Percentiles rank a stretch among this genome's conserved stretches.
phyloP scores from a whole-genome alignment of 495 filamentous ascomycete species.

The Glarea lozoyensis region DNA sequence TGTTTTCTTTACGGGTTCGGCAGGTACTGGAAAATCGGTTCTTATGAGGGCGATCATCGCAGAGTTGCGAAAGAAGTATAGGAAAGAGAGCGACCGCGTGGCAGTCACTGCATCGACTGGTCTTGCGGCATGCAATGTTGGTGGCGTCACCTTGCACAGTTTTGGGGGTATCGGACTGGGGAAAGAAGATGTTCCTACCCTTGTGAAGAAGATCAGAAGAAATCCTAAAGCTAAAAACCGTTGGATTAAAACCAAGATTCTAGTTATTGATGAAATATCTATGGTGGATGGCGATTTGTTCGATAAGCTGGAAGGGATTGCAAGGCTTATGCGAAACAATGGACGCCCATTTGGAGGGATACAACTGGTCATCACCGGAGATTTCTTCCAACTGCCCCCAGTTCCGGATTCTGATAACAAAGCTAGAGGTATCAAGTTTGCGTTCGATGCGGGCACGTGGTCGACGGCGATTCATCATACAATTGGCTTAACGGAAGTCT shows the following conservation, averaged over 20 bases:
- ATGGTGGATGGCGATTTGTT: conserved; percentile 98
- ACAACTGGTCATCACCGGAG: conserved; percentile 89
- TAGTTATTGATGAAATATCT: conserved; percentile 92
- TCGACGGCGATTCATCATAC: conserved; percentile 88
- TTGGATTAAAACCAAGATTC: conserved; percentile 78
- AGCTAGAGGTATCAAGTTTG: conserved; percentile 68
- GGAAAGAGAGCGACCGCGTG: conserved; percentile 65
- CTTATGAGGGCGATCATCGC: conserved; percentile 85
- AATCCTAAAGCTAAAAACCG: conserved; percentile 81
- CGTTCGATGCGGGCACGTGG: conserved; percentile 89
- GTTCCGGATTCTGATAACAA: conserved; percentile 60
- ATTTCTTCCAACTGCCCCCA: conserved; percentile 95
- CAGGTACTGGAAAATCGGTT: conserved; percentile 95
- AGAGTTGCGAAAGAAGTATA: conserved; percentile 65
- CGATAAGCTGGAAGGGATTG: conserved; percentile 88
- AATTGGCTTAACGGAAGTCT: conserved; percentile 89
- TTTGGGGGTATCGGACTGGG: conserved; percentile 93
- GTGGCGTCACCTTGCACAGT: conserved; percentile 90
- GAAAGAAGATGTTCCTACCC: conserved; percentile 72
- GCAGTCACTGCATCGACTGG: conserved; percentile 95
- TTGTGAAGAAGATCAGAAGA: conserved; percentile 85
- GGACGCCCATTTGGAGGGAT: conserved; percentile 92
- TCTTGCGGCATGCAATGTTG: conserved; percentile 92
- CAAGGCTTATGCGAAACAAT: conserved; percentile 72
- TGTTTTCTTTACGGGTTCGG: conserved; percentile 96